Evolutionary conservation across 2,329 filamentous ascomycete species (phyloP).

Genomic region (Ophiostoma perfectum): DNA sequence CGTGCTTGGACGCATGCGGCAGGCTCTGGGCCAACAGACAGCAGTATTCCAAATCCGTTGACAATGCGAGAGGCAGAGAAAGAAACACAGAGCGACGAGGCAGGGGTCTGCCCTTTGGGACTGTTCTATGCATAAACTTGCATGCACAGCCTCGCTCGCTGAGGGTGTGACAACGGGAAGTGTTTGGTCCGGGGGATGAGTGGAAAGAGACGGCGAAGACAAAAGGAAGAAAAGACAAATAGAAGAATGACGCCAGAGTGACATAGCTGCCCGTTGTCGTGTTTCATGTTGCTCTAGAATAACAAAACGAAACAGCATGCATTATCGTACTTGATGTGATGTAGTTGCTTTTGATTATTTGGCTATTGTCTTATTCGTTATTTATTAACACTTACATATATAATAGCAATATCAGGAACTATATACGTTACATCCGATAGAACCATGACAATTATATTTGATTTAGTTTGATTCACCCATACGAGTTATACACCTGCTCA

Average conservation of each 20-base stretch:
- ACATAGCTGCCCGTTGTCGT: not conserved
- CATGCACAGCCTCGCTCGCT: not conserved
- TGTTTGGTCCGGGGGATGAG: not conserved
- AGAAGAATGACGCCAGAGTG: not conserved
- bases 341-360: too few relatives aligned
- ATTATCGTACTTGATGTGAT: not conserved
- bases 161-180: not conserved
- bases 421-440: too few relatives aligned
- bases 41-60: not conserved
- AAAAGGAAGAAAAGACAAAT: not conserved
- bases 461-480: too few relatives aligned
- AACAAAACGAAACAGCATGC: not conserved
- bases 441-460: too few relatives aligned
- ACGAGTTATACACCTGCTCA: too few relatives aligned
- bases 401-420: too few relatives aligned
- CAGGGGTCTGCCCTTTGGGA: too few relatives aligned
- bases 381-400: too few relatives aligned
- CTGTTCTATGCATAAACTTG: not conserved
- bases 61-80: too few relatives aligned
- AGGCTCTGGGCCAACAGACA: constrained; percentile 5
- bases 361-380: not conserved
- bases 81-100: not conserved
- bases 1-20: not conserved
- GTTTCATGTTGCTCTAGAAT: not conserved
- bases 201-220: not conserved